Conservation (phyloP, 495 filamentous ascomycete genomes). For the Aspergillus nidulans region DNA sequence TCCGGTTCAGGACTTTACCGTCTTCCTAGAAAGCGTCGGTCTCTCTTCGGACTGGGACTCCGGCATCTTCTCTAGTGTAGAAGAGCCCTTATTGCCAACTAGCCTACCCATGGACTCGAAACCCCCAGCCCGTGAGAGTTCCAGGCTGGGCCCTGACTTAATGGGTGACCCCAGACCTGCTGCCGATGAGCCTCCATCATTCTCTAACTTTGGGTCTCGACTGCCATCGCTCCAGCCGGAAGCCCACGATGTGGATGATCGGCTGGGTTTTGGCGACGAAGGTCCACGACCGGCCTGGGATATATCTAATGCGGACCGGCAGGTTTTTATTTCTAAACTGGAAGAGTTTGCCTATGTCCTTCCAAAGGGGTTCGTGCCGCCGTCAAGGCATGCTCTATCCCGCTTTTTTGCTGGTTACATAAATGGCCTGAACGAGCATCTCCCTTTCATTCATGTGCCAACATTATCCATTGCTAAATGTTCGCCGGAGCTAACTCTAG, state of each 20-base stretch:
- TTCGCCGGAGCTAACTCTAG: constrained; percentile 44
- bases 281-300: constrained; percentile 55
- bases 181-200: constrained; percentile 43
- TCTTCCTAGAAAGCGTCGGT: constrained; percentile 47
- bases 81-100: constrained; percentile 40
- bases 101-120: constrained; percentile 39
- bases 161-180: constrained; percentile 35
- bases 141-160: constrained; percentile 34
- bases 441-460: constrained; percentile 48
- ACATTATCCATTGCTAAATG: constrained; percentile 43
- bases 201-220: constrained; percentile 64
- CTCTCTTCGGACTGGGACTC: constrained; percentile 50
- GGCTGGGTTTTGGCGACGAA: constrained; percentile 42
- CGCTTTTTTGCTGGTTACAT: constrained; percentile 49
- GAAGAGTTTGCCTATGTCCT: constrained; percentile 63
- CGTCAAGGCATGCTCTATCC: constrained; percentile 42
- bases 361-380: constrained; percentile 61
- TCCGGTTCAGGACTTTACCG: constrained; percentile 47
- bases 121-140: constrained; percentile 27
- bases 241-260: constrained; percentile 53
- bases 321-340: constrained; percentile 56
- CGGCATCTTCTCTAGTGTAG: constrained; percentile 44
- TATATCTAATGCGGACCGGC: constrained; percentile 59
- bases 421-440: constrained; percentile 45
- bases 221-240: constrained; percentile 66